Conservation (phyloP, 106 monocot genomes). For the Dendrobium huoshanense region DNA sequence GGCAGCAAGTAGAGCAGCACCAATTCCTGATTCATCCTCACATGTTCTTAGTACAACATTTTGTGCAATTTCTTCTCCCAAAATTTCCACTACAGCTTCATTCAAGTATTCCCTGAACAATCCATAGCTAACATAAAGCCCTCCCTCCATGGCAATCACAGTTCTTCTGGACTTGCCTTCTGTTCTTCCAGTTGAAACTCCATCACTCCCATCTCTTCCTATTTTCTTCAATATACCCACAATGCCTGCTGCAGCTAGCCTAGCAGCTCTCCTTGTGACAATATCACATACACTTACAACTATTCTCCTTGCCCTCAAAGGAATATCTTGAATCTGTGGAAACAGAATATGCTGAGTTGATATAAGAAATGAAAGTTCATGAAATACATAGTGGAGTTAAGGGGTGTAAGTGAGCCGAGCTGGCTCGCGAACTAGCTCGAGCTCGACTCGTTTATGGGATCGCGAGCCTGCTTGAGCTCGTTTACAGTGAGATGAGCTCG, state of each 20-base stretch:
- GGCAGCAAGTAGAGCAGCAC: slow-evolving; percentile 90
- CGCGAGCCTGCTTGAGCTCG: too few relatives aligned
- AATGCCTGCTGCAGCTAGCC: slow-evolving; percentile 84
- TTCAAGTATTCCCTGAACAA: slow-evolving; percentile 80
- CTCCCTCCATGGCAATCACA: slow-evolving; percentile 83
- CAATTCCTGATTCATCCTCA: slow-evolving; percentile 81
- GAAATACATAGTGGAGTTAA: neutral
- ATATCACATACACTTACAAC: slow-evolving; percentile 76
- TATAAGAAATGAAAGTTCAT: neutral
- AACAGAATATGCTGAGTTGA: neutral
- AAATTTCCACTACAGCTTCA: slow-evolving; percentile 75
- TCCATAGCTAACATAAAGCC: slow-evolving; percentile 49
- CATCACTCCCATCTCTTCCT: slow-evolving; percentile 78
- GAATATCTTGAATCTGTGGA: slow-evolving; percentile 56
- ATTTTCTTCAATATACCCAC: slow-evolving; percentile 95
- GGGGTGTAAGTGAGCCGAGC: too few relatives aligned
- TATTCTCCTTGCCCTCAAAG: slow-evolving; percentile 64
- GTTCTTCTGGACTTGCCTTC: slow-evolving; percentile 42
- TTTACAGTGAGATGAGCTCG: too few relatives aligned
- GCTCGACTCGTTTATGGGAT: too few relatives aligned
- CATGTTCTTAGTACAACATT: slow-evolving; percentile 49
- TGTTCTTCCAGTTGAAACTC: slow-evolving; percentile 36
- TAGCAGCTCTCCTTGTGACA: slow-evolving; percentile 76
- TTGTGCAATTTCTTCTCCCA: slow-evolving; percentile 70
- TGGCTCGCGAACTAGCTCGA: too few relatives aligned